phyloP scores from a whole-genome alignment of 2,329 filamentous ascomycete species.

The Chaetomium sp. region DNA sequence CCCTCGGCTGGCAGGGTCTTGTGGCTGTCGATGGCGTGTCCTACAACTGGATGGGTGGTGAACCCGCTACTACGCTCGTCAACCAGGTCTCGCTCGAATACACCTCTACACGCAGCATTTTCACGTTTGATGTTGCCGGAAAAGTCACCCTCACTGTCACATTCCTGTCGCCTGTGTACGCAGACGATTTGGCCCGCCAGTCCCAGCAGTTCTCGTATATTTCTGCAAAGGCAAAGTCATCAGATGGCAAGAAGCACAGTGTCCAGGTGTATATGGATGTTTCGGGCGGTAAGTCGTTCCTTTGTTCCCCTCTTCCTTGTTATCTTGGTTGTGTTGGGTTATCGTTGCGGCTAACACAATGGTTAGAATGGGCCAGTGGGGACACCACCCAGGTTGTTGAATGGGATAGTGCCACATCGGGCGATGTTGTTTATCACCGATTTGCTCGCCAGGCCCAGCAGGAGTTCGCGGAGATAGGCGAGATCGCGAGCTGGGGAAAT shows the following conservation, averaged over 20 bases:
- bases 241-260: conserved; percentile 55
- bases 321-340: neutral
- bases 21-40: conserved; percentile 55
- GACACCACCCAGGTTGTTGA: conserved; percentile 48
- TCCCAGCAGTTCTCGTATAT: conserved; percentile 67
- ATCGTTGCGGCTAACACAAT: conserved; percentile 9
- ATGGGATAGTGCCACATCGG: conserved; percentile 52
- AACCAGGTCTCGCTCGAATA: conserved; percentile 61
- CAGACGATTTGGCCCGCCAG: conserved; percentile 59
- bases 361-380: conserved; percentile 64
- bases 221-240: conserved; percentile 53
- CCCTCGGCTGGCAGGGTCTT: conserved; percentile 61
- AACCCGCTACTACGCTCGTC: conserved; percentile 41
- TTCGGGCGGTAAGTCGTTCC: conserved; percentile 49
- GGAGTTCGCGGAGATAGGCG: conserved; percentile 59
- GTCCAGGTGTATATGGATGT: conserved; percentile 70
- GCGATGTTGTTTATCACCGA: conserved; percentile 56
- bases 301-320: neutral
- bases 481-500: conserved; percentile 76
- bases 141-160: conserved; percentile 59
- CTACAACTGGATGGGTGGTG: conserved; percentile 63
- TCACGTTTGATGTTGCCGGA: conserved; percentile 57
- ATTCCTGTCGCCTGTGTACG: conserved; percentile 65
- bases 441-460: conserved; percentile 55
- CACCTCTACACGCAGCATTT: conserved; percentile 65